Evolutionary conservation across 345 rosid species (phyloP).

Genomic region (Salix viminalis): DNA sequence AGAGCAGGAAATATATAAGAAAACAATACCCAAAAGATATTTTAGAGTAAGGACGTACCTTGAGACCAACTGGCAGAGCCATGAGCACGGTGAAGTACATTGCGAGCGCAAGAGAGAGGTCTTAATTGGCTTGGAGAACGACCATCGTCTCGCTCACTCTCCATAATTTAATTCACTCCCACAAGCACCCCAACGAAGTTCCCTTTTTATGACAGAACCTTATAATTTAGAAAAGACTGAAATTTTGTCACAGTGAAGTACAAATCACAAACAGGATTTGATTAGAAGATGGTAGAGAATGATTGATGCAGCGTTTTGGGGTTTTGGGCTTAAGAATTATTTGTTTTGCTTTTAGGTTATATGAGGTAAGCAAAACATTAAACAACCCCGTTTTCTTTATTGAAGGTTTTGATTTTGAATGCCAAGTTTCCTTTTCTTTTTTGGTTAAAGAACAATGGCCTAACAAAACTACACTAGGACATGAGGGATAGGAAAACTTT

Average conservation of each 20-base stretch:
- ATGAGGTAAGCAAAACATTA: background rate
- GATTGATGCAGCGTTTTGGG: background rate
- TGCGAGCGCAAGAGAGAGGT: slow-evolving; percentile 71
- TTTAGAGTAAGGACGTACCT: slow-evolving; percentile 38
- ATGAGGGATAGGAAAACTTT: too few species aligned
- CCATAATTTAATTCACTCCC: slow-evolving; percentile 33
- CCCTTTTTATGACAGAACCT: background rate
- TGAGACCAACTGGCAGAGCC: slow-evolving; percentile 97
- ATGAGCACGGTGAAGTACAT: slow-evolving; percentile 78
- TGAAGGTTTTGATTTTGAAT: background rate
- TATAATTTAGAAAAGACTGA: background rate
- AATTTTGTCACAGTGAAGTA: background rate
- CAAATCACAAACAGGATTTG: background rate
- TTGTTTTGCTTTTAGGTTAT: background rate
- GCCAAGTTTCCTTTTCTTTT: background rate
- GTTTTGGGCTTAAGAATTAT: background rate
- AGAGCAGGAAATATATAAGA: background rate
- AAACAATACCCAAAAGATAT: background rate
- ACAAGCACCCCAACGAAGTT: background rate
- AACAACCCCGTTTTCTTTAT: background rate
- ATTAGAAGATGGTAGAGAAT: background rate
- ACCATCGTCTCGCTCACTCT: slow-evolving; percentile 60
- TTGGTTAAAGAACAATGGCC: too few species aligned
- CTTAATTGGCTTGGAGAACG: slow-evolving; percentile 66
- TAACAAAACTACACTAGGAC: too few species aligned